phyloP scores from a whole-genome alignment of 2,329 filamentous ascomycete genomes.

The Penicillium oxalicum region DNA sequence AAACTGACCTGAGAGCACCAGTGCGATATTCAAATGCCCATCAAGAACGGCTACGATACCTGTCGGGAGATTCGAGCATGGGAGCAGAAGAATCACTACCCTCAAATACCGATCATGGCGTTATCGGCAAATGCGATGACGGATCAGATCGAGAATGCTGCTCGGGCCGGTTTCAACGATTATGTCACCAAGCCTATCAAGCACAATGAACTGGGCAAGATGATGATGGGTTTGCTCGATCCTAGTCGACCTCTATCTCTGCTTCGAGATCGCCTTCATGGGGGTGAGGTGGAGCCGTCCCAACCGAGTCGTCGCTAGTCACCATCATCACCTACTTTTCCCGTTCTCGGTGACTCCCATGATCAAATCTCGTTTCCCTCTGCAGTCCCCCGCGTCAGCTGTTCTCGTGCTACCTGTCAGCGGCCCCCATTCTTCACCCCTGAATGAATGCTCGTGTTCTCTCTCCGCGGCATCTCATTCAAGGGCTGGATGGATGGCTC shows the following conservation, averaged over 20 bases:
- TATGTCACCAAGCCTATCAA: slow-evolving; percentile 48
- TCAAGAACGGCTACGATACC: slow-evolving; percentile 46
- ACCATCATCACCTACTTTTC: neutral
- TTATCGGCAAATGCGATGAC: slow-evolving; percentile 47
- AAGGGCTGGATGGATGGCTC: no score
- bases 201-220: slow-evolving; percentile 44
- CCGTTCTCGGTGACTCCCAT: neutral
- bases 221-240: slow-evolving; percentile 46
- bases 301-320: slow-evolving; percentile 12
- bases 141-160: slow-evolving; percentile 44
- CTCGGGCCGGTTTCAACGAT: slow-evolving; percentile 44
- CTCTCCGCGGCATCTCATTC: no score
- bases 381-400: no score
- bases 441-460: no score
- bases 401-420: no score
- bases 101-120: slow-evolving; percentile 46
- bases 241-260: slow-evolving; percentile 38
- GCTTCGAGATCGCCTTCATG: slow-evolving; percentile 35
- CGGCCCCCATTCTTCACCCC: no score
- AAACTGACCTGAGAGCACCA: slow-evolving; percentile 15
- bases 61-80: slow-evolving; percentile 43
- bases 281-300: slow-evolving; percentile 14
- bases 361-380: no score
- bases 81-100: slow-evolving; percentile 43
- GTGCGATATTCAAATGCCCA: slow-evolving; percentile 48